phyloP scores from a whole-genome alignment of 352 stramenopile species.

The Globisporangium radiosum region DNA sequence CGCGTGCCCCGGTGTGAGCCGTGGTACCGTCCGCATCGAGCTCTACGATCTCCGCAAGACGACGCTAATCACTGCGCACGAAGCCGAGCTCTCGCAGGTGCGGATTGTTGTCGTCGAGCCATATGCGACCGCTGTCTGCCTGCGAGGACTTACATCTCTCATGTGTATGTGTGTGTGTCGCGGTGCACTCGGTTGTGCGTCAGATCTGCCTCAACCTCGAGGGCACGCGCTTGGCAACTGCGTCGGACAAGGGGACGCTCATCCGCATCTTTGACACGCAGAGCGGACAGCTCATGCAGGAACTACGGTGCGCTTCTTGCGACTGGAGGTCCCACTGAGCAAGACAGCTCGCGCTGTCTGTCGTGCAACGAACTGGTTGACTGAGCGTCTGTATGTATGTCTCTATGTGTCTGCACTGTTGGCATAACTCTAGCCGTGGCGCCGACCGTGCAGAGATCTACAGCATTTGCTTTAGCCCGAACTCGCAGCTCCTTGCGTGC shows the following conservation, averaged over 20 bases:
- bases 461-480: constrained; percentile 95
- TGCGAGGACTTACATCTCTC: neutral
- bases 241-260: constrained; percentile 96
- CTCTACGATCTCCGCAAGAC: constrained; percentile 95
- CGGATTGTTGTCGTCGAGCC: neutral
- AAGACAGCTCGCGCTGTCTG: neutral
- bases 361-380: too few species aligned
- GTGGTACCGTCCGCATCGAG: constrained; percentile 93
- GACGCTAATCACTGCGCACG: constrained; percentile 94
- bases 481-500: constrained; percentile 91
- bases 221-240: constrained; percentile 93
- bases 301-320: constrained; percentile 44
- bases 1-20: constrained; percentile 90
- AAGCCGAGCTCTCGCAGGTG: constrained; percentile 89
- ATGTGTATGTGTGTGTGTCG: neutral
- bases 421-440: constrained; percentile 63
- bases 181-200: neutral
- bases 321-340: neutral
- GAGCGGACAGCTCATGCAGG: constrained; percentile 87
- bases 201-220: constrained; percentile 92
- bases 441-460: constrained; percentile 96
- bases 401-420: neutral
- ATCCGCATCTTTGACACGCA: constrained; percentile 97
- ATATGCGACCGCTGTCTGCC: neutral
- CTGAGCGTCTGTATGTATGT: neutral